Conservation (phyloP, 2,329 filamentous ascomycete species). For the Aspergillus pseudoglaucus region DNA sequence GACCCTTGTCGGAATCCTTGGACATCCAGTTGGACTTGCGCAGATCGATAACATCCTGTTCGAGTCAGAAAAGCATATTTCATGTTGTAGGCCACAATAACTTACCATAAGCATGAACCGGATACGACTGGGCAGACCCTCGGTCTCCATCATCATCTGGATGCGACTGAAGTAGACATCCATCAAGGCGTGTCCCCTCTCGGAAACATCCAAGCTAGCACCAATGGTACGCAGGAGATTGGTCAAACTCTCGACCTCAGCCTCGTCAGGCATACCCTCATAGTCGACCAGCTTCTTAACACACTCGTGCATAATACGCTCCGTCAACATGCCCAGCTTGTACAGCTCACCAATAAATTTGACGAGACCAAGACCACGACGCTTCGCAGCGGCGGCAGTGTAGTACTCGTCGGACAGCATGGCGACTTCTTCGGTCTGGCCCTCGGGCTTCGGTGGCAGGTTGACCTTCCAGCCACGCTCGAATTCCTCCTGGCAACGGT, state of each 20-base stretch:
- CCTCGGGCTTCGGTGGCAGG: conserved; percentile 70
- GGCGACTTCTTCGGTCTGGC: conserved; percentile 62
- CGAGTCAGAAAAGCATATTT: conserved; percentile 6
- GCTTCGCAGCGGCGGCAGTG: conserved; percentile 83
- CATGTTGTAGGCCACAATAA: conserved; percentile 1
- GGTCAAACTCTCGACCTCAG: conserved; percentile 90
- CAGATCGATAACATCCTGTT: conserved; percentile 73
- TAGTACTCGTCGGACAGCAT: conserved; percentile 98
- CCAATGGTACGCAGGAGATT: conserved; percentile 91
- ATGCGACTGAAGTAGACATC: conserved; percentile 91
- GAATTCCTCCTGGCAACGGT: conserved; percentile 97
- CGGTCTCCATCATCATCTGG: conserved; percentile 69
- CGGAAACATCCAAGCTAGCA: conserved; percentile 72
- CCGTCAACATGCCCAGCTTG: conserved; percentile 97
- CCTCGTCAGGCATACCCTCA: conserved; percentile 85
- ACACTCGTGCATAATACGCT: conserved; percentile 99
- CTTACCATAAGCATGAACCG: conserved; percentile 85
- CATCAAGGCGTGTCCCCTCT: conserved; percentile 81
- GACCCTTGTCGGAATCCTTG: conserved; percentile 87
- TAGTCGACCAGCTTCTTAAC: conserved; percentile 96
- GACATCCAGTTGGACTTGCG: conserved; percentile 71
- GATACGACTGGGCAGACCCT: conserved; percentile 76
- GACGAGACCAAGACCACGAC: conserved; percentile 92
- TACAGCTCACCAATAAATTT: conserved; percentile 99
- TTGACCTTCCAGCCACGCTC: conserved; percentile 95